These are phyloP conservation scores for Cicer judaicum DNA, from an alignment of 306 rosid species.

Conservation along the genomic window DNA sequence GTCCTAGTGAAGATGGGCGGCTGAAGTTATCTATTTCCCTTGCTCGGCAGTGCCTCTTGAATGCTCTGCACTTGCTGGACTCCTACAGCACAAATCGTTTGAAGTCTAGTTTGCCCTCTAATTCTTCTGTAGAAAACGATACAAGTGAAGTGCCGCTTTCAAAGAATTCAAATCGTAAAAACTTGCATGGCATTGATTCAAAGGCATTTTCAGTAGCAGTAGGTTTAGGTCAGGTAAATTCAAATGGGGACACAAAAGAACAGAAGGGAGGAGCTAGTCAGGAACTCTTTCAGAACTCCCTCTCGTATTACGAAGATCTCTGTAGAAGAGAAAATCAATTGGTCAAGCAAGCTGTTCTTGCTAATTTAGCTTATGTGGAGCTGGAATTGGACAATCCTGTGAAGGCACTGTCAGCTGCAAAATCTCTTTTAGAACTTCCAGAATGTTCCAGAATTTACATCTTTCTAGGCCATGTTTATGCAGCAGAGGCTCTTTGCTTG, in stretches of 20 bases:
- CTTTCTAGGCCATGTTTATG: conserved; percentile 82
- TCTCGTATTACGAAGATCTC: conserved; percentile 70
- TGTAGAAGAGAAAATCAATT: conserved; percentile 70
- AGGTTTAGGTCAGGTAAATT: conserved; percentile 66
- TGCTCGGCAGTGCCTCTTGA: conserved; percentile 81
- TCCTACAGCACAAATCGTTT: conserved; percentile 50
- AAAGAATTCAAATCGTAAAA: conserved; percentile 67
- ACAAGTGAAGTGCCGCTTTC: conserved; percentile 61
- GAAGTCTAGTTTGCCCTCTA: conserved; percentile 67
- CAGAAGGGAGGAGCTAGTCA: conserved; percentile 81
- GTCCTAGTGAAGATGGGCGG: conserved; percentile 63
- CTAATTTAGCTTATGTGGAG: conserved; percentile 88
- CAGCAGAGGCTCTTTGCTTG: conserved; percentile 96
- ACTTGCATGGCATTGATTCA: conserved; percentile 60
- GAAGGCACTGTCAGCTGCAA: conserved; percentile 71
- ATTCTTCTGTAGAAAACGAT: conserved; percentile 69
- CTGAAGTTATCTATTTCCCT: conserved; percentile 78
- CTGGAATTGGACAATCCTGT: conserved; percentile 84
- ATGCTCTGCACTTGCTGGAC: conserved; percentile 74
- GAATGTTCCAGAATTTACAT: conserved; percentile 85
- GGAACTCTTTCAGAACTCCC: conserved; percentile 88
- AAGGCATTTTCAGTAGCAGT: conserved; percentile 62
- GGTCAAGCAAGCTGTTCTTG: conserved; percentile 89
- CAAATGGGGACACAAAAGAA: conserved; percentile 86
- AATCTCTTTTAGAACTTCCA: conserved; percentile 76